Evolutionary conservation across 1,139 yeast genomes (phyloP).

Genomic region (Yamadazyma sp.): DNA sequence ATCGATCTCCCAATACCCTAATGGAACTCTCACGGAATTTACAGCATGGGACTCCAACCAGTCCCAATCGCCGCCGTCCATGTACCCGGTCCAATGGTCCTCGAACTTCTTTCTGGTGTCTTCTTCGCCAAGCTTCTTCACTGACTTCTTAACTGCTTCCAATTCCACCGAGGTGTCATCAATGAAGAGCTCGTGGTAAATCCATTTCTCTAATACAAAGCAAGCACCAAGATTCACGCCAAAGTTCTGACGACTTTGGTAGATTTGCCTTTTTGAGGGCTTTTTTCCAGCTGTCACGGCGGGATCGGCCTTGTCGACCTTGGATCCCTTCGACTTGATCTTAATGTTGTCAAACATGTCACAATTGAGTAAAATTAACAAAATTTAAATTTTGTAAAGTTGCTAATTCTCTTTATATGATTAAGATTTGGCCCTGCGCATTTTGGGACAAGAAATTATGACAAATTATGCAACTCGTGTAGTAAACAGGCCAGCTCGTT

Average conservation of each 20-base stretch:
- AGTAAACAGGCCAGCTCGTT: background rate
- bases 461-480: background rate
- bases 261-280: slow-evolving; percentile 55
- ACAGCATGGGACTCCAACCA: slow-evolving; percentile 69
- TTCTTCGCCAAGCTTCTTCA: slow-evolving; percentile 51
- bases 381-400: background rate
- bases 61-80: slow-evolving; percentile 72
- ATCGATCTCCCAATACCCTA: slow-evolving; percentile 86
- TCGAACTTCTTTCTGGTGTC: slow-evolving; percentile 59
- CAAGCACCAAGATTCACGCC: slow-evolving; percentile 90
- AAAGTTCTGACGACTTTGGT: slow-evolving; percentile 64
- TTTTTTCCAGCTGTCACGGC: slow-evolving; percentile 29
- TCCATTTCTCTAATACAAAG: slow-evolving; percentile 79
- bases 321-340: slow-evolving; percentile 37
- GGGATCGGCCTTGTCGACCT: slow-evolving; percentile 27
- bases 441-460: background rate
- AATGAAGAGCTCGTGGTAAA: slow-evolving; percentile 58
- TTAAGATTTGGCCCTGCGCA: background rate
- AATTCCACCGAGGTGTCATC: slow-evolving; percentile 62
- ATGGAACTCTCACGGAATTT: slow-evolving; percentile 77
- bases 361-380: background rate
- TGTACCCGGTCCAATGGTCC: slow-evolving; percentile 67
- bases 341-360: slow-evolving; percentile 42
- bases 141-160: slow-evolving; percentile 60
- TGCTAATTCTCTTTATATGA: background rate